Evolutionary conservation across 129 eudicot genomes (phyloP), one percentile per base, ranked within the genome.

Genomic region (Arctium lappa): DNA sequence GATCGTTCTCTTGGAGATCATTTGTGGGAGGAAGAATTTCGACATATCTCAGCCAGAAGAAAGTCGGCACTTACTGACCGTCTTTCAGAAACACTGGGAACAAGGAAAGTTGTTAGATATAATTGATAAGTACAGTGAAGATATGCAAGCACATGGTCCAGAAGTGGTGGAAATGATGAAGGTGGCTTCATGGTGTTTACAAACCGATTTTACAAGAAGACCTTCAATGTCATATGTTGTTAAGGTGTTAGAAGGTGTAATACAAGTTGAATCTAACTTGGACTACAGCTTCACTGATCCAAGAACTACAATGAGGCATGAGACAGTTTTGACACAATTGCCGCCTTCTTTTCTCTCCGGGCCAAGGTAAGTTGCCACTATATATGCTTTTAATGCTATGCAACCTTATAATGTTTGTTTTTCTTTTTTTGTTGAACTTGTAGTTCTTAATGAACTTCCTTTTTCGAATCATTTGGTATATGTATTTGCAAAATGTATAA

Each of bases 171-270:
- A 80, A 60, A 79, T 83, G 87, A 83, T 83, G 76, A 87, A 75
- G 79, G 56, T 66, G 80, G 87, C 87, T 81, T 75, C 85, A 72
- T 68, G 77, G 86, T 83, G 86, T 77, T 44, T 83, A 29, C 86
- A 83, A n/a, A 69, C 40, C 3, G 77, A 83, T 50, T 46, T 16
- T 37, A 76, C 71, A 1, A 44, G 4, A 83, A 76, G 86, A 72
- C 86, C 86, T 69, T 69, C 86, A 12, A 76, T 82, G 81, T 82
- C 86, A 7, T 34, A 31, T 1, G 86, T 75, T 3, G 63, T 76
- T 33, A 82, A 44, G 81, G 86, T 82, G 3, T 68, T 82, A 48
- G 81, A 82, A 8, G 76, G 81, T 29, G 66, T 39, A 37, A 65
- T 76, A 56, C 0, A 42, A 1, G 65, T 82, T 48, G 86, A 82